Evolutionary conservation across 176 grass and related monocot species (phyloP).

Genomic region (Oryza glumipatula): DNA sequence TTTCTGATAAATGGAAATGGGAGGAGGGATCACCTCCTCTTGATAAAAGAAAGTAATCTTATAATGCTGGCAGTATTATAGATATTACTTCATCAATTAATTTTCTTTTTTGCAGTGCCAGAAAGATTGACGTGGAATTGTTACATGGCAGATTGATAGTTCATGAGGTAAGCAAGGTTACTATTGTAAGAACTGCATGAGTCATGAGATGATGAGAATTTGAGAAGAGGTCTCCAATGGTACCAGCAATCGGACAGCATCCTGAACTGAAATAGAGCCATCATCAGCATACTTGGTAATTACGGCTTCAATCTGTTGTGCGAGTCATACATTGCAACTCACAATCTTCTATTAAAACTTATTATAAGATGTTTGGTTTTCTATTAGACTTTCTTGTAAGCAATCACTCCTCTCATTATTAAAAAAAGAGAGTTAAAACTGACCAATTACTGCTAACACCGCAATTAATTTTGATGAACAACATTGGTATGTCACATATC

Average conservation of each 20-base stretch:
- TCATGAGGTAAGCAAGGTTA: neutral
- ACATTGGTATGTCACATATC: slow-evolving; percentile 2
- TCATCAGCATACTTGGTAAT: slow-evolving; percentile 34
- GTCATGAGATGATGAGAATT: neutral
- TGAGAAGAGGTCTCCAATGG: neutral
- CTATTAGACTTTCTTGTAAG: slow-evolving; percentile 24
- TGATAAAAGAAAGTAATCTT: neutral
- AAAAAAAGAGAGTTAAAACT: neutral
- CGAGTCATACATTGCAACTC: neutral
- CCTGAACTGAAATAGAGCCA: neutral
- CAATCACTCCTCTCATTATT: neutral
- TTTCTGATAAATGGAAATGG: too few species aligned
- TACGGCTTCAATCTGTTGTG: neutral
- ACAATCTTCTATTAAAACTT: neutral
- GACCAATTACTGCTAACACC: slow-evolving; percentile 1
- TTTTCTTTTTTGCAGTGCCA: neutral
- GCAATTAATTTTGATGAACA: neutral
- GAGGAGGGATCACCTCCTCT: too few species aligned
- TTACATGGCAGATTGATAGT: neutral
- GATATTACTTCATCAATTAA: neutral
- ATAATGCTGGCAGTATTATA: neutral
- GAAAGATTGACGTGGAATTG: neutral
- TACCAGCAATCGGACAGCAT: neutral
- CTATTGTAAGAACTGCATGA: slow-evolving; percentile 4
- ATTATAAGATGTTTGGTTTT: neutral